A percentile compares a stretch with the other conserved stretches of the same genome.
Conservation (phyloP, 164 flowering plant genomes). For the Magnolia changhungtana region DNA sequence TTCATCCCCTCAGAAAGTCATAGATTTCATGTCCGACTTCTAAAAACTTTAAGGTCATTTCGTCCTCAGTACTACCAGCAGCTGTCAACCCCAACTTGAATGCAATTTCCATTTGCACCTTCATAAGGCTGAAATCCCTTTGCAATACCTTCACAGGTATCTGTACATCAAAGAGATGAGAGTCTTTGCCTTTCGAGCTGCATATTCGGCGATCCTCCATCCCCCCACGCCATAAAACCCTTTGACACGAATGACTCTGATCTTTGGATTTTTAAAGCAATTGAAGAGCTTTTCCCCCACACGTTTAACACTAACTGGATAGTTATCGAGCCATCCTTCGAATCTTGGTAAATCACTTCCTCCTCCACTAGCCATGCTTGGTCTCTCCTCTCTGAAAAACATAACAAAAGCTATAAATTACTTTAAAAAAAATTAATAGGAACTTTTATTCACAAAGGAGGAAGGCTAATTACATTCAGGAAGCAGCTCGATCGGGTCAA, state of each 20-base stretch:
- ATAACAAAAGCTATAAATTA: too few species aligned
- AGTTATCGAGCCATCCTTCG: background rate
- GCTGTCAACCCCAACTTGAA: background rate
- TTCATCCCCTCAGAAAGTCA: background rate
- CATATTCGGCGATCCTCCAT: background rate
- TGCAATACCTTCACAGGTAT: background rate
- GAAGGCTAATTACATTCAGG: too few species aligned
- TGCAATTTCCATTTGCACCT: background rate
- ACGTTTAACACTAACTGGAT: too few species aligned
- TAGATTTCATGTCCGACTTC: background rate
- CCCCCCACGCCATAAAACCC: background rate
- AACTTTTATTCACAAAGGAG: too few species aligned
- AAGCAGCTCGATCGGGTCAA: too few species aligned
- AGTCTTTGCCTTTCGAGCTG: background rate
- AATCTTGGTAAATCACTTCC: background rate
- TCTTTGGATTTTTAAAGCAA: background rate
- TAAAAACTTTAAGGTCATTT: background rate
- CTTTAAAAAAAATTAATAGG: too few species aligned
- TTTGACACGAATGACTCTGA: background rate
- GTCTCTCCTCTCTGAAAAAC: too few species aligned
- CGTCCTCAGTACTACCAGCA: background rate
- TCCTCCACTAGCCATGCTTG: background rate
- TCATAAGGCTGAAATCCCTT: background rate
- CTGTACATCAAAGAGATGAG: background rate
- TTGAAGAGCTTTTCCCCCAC: background rate